Percentiles rank a stretch among this genome's conserved stretches.
These are phyloP conservation scores for Stromatinia cepivora DNA, from an alignment of 2,329 filamentous ascomycete species.

Conservation along the genomic window DNA sequence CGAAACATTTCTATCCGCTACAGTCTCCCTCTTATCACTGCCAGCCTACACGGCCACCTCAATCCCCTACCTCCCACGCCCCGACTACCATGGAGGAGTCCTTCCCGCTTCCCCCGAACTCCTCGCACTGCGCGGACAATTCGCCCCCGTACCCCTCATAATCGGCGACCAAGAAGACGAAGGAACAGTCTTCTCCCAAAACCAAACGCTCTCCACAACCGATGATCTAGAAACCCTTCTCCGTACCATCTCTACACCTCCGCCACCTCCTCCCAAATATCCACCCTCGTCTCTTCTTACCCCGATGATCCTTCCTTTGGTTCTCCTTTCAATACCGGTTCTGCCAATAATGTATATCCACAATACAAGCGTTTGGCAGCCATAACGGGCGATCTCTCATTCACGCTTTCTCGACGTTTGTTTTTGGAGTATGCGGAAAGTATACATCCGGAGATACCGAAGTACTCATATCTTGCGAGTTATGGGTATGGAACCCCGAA, in stretches of 20 bases:
- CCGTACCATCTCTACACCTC: slow-evolving; percentile 54
- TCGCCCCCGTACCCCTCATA: slow-evolving; percentile 62
- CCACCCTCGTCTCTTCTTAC: slow-evolving; percentile 51
- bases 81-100: slow-evolving; percentile 57
- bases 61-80: slow-evolving; percentile 72
- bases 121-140: slow-evolving; percentile 53
- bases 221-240: slow-evolving; percentile 63
- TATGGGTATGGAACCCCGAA: slow-evolving; percentile 71
- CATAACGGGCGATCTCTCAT: slow-evolving; percentile 72
- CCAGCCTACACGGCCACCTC: slow-evolving; percentile 68
- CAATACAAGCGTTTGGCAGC: slow-evolving; percentile 75
- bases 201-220: slow-evolving; percentile 62
- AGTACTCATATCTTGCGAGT: slow-evolving; percentile 73
- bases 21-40: slow-evolving; percentile 67
- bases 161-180: slow-evolving; percentile 79
- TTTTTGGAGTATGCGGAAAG: slow-evolving; percentile 54
- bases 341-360: slow-evolving; percentile 70
- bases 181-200: slow-evolving; percentile 70
- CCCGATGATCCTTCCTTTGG: slow-evolving; percentile 50
- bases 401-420: slow-evolving; percentile 67
- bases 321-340: slow-evolving; percentile 68
- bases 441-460: slow-evolving; percentile 56
- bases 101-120: slow-evolving; percentile 64
- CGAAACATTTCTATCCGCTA: slow-evolving; percentile 60
- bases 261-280: slow-evolving; percentile 41